phyloP scores from a whole-genome alignment of 805 yeast genomes.

The Pichia nanzhaoensis region DNA sequence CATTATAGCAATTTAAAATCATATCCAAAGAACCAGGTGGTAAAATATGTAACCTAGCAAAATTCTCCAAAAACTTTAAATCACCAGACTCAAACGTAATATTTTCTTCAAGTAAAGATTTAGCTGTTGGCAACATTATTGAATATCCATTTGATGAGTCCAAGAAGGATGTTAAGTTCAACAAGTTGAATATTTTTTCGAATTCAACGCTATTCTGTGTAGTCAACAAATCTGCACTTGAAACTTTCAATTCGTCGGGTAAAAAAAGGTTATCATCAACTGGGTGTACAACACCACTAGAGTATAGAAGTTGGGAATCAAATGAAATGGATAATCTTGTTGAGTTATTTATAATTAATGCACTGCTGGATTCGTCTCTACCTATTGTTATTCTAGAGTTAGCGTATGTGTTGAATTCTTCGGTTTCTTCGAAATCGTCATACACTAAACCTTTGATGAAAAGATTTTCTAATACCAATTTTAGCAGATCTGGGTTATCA shows the following conservation, averaged over 20 bases:
- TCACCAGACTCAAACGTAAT: conserved; percentile 37
- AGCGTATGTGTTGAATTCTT: conserved; percentile 15
- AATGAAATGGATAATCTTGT: conserved; percentile 32
- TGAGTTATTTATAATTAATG: conserved; percentile 13
- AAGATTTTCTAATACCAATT: conserved; percentile 47
- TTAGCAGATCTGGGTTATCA: conserved; percentile 43
- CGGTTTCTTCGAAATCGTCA: conserved; percentile 43
- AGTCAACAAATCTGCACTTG: conserved; percentile 47
- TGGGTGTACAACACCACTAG: conserved; percentile 81
- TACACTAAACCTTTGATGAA: conserved; percentile 62
- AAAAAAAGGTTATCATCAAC: conserved; percentile 38
- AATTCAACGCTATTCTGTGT: conserved; percentile 48
- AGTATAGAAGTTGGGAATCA: conserved; percentile 63
- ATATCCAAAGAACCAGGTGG: conserved; percentile 46
- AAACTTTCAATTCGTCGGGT: conserved; percentile 50
- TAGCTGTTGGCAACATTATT: conserved; percentile 63
- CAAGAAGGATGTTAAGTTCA: conserved; percentile 39
- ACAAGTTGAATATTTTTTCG: conserved; percentile 35
- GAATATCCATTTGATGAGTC: conserved; percentile 41
- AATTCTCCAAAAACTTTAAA: conserved; percentile 35
- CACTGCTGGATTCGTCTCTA: conserved; percentile 1
- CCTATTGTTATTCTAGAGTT: conserved; percentile 4
- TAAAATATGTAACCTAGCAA: conserved; percentile 63
- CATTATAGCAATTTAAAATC: conserved; percentile 38
- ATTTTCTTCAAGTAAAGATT: conserved; percentile 47